Evolutionary conservation across 148 eudicot genomes (phyloP), one percentile per base, ranked within the genome.

Genomic region (Rheum nobile): DNA sequence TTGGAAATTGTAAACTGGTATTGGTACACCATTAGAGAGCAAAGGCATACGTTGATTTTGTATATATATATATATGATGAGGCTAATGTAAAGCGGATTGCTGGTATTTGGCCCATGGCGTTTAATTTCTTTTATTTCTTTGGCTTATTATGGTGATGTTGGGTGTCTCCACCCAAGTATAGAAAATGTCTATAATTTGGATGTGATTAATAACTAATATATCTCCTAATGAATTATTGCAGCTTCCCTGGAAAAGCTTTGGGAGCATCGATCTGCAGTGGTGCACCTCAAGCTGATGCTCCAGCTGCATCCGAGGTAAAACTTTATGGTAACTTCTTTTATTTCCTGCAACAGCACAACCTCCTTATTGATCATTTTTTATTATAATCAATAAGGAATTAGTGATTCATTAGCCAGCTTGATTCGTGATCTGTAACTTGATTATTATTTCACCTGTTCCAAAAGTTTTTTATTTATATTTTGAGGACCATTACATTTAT

Each of bases 241-340:
- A 93, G 98, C 80, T 93, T 93, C 72, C 98, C 98, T 41, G 98
- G 98, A 16, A 86, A 86, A 78, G 91, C 97, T 80, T 87, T 80
- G 61, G 96, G 99, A 26, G 96, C 92, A 80, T 84, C 82, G 21
- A 54, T 90, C 22, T 84, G 78, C 12, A 19, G 76, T 47, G 76
- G 81, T 61, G 83, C 82, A 57, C 77, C 83, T 73, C 75, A 85
- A 26, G 79, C 77, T 22, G 85, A 76, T 61, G 77, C 88, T 72
- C 83, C 95, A 38, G 68, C 35, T 61, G 86, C 96, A 14, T 79
- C 81, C 37, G 55, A 77, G 70, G 87, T 79, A 71, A 82, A 68
- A 71, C 77, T 24, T 31, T 63, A 10, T 54, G 19, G 8, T 19
- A n/a, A n/a, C n/a, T n/a, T n/a, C 4, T 8, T 67, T 74, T 28